These are phyloP conservation scores for Neoboletus brunneissimus DNA, from an alignment of 768 basidiomycete genomes.

Conservation along the genomic window DNA sequence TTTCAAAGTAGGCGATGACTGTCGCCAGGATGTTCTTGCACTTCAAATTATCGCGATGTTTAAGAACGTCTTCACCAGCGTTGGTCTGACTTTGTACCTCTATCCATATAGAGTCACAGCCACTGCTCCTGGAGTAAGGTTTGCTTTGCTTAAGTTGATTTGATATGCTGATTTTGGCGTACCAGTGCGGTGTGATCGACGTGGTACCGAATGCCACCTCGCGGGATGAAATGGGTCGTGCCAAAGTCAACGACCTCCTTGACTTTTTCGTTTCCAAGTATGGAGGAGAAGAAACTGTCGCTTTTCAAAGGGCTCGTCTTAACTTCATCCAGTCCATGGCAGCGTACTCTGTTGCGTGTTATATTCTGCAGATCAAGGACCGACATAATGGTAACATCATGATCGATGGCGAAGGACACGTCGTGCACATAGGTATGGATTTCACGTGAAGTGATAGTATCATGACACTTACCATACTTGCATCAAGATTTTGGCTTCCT, in stretches of 20 bases:
- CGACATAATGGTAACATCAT: slow-evolving; percentile 99
- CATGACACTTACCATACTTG: slow-evolving; percentile 7
- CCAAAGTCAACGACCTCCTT: slow-evolving; percentile 94
- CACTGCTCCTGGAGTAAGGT: slow-evolving; percentile 87
- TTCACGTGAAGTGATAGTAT: background rate
- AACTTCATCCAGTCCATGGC: slow-evolving; percentile 99
- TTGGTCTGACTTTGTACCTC: slow-evolving; percentile 88
- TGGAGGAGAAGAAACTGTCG: slow-evolving; percentile 82
- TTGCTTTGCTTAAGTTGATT: background rate
- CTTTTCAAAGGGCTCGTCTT: slow-evolving; percentile 88
- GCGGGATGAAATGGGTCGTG: slow-evolving; percentile 98
- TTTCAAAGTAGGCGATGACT: slow-evolving; percentile 99
- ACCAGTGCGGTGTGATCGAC: slow-evolving; percentile 94
- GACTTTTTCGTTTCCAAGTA: slow-evolving; percentile 94
- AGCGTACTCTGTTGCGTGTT: slow-evolving; percentile 96
- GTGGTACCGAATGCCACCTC: slow-evolving; percentile 98
- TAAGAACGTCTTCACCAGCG: slow-evolving; percentile 91
- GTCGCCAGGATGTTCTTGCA: slow-evolving; percentile 96
- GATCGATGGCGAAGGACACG: slow-evolving; percentile 98
- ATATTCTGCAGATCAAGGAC: slow-evolving; percentile 98
- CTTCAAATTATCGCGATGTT: slow-evolving; percentile 99
- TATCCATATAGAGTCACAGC: slow-evolving; percentile 97
- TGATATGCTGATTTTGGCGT: background rate
- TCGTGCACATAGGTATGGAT: slow-evolving; percentile 85
- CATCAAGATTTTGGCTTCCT: slow-evolving; percentile 88